These are phyloP conservation scores for Acanthamoeba pearcei DNA, from an alignment of 208 protist genomes.

Conservation along the genomic window DNA sequence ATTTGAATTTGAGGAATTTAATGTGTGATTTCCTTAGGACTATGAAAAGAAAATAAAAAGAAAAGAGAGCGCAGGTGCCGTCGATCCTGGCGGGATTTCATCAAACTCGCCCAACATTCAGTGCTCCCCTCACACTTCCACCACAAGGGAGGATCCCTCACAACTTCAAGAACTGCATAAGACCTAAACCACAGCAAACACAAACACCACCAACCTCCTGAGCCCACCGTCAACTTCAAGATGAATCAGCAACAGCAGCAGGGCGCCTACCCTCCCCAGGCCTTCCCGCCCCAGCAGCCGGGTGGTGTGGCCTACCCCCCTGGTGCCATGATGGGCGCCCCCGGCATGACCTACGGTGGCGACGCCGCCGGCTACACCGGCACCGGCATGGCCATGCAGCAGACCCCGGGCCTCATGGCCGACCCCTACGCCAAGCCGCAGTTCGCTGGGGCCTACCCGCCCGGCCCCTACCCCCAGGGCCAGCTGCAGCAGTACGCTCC, in stretches of 20 bases:
- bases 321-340: neutral
- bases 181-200: neutral
- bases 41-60: no score
- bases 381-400: neutral
- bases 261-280: neutral
- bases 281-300: neutral
- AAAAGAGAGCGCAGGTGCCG: no score
- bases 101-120: neutral
- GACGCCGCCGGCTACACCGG: neutral
- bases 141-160: no score
- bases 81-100: neutral
- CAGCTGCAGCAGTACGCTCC: neutral
- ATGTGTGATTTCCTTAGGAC: no score
- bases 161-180: neutral
- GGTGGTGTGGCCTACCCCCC: neutral
- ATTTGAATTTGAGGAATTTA: no score
- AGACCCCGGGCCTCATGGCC: neutral
- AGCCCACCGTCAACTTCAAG: no score
- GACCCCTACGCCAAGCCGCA: no score
- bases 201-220: neutral
- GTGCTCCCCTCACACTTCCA: neutral
- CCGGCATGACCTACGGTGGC: neutral
- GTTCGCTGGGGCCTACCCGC: no score
- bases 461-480: no score
- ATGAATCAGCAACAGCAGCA: neutral